Percentiles rank a stretch among this genome's conserved stretches.
Conservation (phyloP, 2,329 filamentous ascomycete species). For the Lecanosticta acicola region DNA sequence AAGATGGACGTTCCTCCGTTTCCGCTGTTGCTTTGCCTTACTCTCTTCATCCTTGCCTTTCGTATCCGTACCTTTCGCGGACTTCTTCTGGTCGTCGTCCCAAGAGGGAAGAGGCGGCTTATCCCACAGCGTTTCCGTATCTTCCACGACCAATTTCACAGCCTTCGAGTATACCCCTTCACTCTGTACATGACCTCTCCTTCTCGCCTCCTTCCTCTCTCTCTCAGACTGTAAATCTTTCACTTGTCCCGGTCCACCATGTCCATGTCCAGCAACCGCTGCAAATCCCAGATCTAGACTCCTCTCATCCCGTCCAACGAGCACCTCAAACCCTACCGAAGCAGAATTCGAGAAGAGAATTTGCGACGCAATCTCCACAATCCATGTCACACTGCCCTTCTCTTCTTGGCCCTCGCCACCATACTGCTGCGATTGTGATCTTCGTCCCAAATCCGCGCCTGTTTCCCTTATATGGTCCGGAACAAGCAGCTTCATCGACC, state of each 20-base stretch:
- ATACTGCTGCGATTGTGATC: conserved; percentile 36
- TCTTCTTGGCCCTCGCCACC: conserved; percentile 36
- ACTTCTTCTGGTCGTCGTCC: conserved; percentile 33
- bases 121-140: conserved; percentile 87
- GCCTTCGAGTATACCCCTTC: conserved; percentile 82
- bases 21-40: conserved; percentile 38
- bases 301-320: conserved; percentile 79
- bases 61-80: conserved; percentile 21
- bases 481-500: conserved; percentile 73
- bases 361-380: conserved; percentile 86
- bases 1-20: conserved; percentile 76
- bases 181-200: conserved; percentile 58
- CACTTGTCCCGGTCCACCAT: conserved; percentile 61
- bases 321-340: conserved; percentile 78
- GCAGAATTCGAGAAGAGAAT: conserved; percentile 89
- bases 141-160: conserved; percentile 71
- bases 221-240: conserved; percentile 60
- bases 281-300: conserved; percentile 64
- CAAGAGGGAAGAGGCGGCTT: conserved; percentile 73
- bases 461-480: conserved; percentile 69
- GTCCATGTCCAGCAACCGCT: conserved; percentile 49
- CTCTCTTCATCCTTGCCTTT: conserved; percentile 12
- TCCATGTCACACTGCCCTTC: conserved; percentile 66
- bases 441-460: conserved; percentile 41
- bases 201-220: conserved; percentile 50